Conservation (phyloP, 176 grass and related monocot species). For the Eleusine coracana region DNA sequence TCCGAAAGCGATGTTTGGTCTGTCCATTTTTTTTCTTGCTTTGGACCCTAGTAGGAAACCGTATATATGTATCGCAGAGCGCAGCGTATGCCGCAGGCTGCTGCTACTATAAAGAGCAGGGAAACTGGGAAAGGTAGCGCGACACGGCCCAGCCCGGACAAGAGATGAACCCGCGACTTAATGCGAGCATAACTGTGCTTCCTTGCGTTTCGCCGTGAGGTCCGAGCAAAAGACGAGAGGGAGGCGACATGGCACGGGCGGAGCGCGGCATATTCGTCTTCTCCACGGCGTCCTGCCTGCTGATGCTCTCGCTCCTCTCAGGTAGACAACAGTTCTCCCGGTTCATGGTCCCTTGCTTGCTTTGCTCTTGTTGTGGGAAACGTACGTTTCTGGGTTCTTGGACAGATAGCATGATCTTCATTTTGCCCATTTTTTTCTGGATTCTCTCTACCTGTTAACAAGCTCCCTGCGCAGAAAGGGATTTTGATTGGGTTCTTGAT, state of each 20-base stretch:
- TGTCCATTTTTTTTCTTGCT: background rate
- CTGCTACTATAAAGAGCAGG: slow-evolving; percentile 24
- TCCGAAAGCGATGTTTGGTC: slow-evolving; percentile 4
- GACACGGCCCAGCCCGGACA: background rate
- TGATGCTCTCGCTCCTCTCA: slow-evolving; percentile 45
- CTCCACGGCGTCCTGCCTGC: background rate
- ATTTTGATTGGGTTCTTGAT: background rate
- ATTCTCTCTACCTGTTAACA: background rate
- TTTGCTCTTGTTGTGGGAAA: background rate
- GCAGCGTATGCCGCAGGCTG: background rate
- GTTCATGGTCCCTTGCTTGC: background rate
- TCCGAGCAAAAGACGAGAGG: background rate
- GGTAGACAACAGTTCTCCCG: slow-evolving; percentile 17
- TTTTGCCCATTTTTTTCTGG: background rate
- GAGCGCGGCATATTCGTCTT: slow-evolving; percentile 5
- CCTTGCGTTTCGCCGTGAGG: background rate
- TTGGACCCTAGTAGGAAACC: background rate
- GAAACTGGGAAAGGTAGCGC: background rate
- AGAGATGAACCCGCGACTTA: slow-evolving; percentile 19
- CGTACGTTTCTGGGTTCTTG: background rate
- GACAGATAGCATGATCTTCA: no score
- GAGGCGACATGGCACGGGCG: slow-evolving; percentile 5
- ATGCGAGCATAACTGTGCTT: background rate
- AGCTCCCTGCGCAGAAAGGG: background rate
- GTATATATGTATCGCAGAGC: background rate